Percentiles rank a stretch among this genome's conserved stretches.
These are phyloP conservation scores for Oehlia diaphana DNA, from an alignment of 192 early-diverging fungal species.

Conservation along the genomic window DNA sequence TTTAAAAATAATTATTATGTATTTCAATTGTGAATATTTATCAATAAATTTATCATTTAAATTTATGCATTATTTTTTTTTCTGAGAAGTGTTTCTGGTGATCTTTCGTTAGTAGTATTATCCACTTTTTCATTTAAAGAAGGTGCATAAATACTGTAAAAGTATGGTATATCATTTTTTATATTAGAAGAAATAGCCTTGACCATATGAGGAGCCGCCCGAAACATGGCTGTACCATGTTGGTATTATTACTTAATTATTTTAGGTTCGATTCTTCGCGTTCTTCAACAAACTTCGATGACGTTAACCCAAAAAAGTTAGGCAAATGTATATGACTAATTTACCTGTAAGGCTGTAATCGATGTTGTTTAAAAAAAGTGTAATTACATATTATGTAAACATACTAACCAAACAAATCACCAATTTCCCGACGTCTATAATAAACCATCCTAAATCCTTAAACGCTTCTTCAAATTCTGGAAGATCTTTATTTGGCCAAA, in stretches of 20 bases:
- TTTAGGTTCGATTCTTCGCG: no score
- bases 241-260: no score
- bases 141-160: slow-evolving; percentile 77
- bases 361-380: no score
- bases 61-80: not conserved
- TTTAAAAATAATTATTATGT: no score
- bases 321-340: no score
- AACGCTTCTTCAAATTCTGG: slow-evolving; percentile 53
- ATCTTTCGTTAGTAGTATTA: not conserved
- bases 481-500: slow-evolving; percentile 59
- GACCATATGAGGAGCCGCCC: slow-evolving; percentile 69
- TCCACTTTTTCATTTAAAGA: slow-evolving; percentile 33
- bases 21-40: no score
- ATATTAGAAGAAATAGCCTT: slow-evolving; percentile 46
- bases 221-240: no score
- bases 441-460: slow-evolving; percentile 56
- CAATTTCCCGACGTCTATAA: slow-evolving; percentile 56
- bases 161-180: slow-evolving; percentile 48
- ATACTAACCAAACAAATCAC: slow-evolving; percentile 51
- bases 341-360: no score
- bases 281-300: no score
- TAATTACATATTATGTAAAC: no score
- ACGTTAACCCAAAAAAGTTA: no score
- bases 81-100: not conserved
- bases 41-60: no score